Conservation (phyloP, 805 yeast species). For the Monosporozyma solicola region DNA sequence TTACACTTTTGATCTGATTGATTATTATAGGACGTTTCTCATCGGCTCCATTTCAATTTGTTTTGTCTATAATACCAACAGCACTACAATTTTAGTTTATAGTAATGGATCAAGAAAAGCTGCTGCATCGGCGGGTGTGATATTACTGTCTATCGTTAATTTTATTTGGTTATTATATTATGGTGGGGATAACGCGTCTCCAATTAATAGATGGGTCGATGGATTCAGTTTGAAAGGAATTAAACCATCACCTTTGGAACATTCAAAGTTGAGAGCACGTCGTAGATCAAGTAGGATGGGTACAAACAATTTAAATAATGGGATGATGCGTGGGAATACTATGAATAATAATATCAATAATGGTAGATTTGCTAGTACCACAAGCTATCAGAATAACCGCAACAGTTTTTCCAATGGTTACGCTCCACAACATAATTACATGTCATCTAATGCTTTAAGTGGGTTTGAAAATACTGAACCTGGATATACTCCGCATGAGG, state of each 20-base stretch:
- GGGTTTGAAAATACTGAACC: constrained; percentile 49
- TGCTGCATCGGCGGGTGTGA: constrained; percentile 91
- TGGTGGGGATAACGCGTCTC: constrained; percentile 87
- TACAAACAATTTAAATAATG: constrained; percentile 1
- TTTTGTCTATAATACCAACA: constrained; percentile 75
- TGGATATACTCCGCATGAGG: constrained; percentile 3
- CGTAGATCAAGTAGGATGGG: constrained; percentile 9
- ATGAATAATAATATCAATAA: constrained; percentile 2
- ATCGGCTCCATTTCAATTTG: constrained; percentile 48
- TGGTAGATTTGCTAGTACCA: not conserved
- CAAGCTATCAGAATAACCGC: not conserved
- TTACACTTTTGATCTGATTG: constrained; percentile 55
- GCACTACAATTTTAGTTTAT: constrained; percentile 74
- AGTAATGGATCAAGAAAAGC: constrained; percentile 52
- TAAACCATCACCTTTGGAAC: constrained; percentile 31
- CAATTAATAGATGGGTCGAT: constrained; percentile 75
- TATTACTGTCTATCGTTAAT: constrained; percentile 72
- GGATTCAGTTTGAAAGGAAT: constrained; percentile 58
- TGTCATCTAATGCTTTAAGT: constrained; percentile 47
- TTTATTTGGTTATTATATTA: constrained; percentile 79
- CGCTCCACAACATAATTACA: constrained; percentile 24
- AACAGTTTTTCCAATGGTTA: not conserved
- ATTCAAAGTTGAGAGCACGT: constrained; percentile 16
- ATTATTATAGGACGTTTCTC: constrained; percentile 50
- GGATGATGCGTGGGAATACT: not conserved